phyloP scores from a whole-genome alignment of 1,284 basidiomycete species.

The Stygiomarasmius scandens region DNA sequence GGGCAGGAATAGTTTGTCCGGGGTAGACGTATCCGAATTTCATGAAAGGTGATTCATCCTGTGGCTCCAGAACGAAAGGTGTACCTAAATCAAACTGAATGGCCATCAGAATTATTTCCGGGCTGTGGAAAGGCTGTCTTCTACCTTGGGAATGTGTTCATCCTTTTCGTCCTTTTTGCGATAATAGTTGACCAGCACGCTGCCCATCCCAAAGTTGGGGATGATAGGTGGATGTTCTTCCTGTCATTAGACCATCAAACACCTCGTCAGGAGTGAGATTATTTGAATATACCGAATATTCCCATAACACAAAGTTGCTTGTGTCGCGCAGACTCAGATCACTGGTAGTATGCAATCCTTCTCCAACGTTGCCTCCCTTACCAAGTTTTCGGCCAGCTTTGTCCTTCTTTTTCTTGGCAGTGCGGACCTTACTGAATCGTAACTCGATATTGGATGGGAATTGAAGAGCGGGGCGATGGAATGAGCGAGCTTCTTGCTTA shows the following conservation, averaged over 20 bases:
- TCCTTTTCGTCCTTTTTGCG: slow-evolving; percentile 95
- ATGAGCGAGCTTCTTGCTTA: slow-evolving; percentile 93
- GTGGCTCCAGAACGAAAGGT: slow-evolving; percentile 93
- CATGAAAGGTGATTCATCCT: slow-evolving; percentile 98
- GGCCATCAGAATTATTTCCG: slow-evolving; percentile 14
- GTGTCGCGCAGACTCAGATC: slow-evolving; percentile 91
- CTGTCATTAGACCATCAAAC: slow-evolving; percentile 13
- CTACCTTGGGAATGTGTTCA: slow-evolving; percentile 88
- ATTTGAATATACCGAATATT: slow-evolving; percentile 76
- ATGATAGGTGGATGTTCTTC: slow-evolving; percentile 97
- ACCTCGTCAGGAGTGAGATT: slow-evolving; percentile 4
- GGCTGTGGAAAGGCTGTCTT: slow-evolving; percentile 16
- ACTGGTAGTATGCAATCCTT: slow-evolving; percentile 72
- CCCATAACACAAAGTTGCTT: slow-evolving; percentile 88
- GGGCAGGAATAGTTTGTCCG: slow-evolving; percentile 89
- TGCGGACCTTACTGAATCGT: slow-evolving; percentile 88
- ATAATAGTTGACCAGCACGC: slow-evolving; percentile 97
- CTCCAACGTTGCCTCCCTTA: slow-evolving; percentile 80
- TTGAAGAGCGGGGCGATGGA: slow-evolving; percentile 93
- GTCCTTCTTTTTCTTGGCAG: slow-evolving; percentile 95
- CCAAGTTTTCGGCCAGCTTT: slow-evolving; percentile 82
- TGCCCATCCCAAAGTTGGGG: slow-evolving; percentile 97
- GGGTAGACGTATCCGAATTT: slow-evolving; percentile 93
- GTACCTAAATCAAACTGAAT: slow-evolving; percentile 87
- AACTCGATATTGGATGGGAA: slow-evolving; percentile 93